Percentiles rank a stretch among this genome's conserved stretches.
phyloP scores from a whole-genome alignment of 2,329 filamentous ascomycete species.

The Cadophora luteo-olivacea region DNA sequence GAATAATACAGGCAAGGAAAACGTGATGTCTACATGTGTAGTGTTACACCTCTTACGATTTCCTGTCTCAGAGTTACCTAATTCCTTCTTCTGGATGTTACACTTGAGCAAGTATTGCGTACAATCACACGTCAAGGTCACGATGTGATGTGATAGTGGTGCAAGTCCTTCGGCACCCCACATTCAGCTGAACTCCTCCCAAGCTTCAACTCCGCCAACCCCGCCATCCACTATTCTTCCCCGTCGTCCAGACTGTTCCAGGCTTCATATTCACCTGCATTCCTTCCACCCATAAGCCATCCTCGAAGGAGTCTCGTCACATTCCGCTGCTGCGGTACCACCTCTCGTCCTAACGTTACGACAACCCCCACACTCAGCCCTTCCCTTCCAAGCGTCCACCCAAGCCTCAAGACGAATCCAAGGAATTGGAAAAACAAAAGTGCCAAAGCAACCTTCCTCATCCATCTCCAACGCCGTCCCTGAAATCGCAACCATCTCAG shows the following conservation, averaged over 20 bases:
- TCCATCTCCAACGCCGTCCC: neutral
- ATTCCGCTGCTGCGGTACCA: neutral
- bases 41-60: conserved; percentile 9
- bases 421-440: neutral
- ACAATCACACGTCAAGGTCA: neutral
- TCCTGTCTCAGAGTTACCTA: conserved; percentile 8
- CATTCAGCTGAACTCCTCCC: conserved; percentile 2
- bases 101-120: conserved; percentile 6
- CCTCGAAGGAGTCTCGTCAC: neutral
- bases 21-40: conserved; percentile 5
- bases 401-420: neutral
- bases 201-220: conserved; percentile 1
- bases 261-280: neutral
- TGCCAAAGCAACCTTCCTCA: neutral
- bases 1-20: neutral
- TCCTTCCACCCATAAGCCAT: neutral
- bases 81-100: neutral
- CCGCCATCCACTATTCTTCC: neutral
- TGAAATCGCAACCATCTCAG: conserved; percentile 5
- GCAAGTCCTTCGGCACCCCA: too few relatives aligned
- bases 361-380: conserved; percentile 3
- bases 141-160: neutral
- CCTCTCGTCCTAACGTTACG: neutral
- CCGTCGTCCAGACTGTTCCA: neutral
- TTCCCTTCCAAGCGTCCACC: neutral